A percentile compares a stretch with the other conserved stretches of the same genome.
Conservation (phyloP, 805 yeast genomes). For the Limtongozyma cylindracea region DNA sequence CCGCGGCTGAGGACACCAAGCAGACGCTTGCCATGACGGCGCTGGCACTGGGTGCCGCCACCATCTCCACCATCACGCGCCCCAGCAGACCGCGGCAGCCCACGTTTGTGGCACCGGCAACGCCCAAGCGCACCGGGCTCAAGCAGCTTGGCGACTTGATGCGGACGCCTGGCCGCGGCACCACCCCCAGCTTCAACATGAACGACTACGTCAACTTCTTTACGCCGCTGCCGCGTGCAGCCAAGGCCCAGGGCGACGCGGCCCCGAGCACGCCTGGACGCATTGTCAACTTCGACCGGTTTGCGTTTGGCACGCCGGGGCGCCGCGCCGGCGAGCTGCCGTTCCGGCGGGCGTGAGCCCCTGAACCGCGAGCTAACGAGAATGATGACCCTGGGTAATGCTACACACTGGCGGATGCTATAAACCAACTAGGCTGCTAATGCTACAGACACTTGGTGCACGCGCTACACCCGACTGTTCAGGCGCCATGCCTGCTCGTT, state of each 20-base stretch:
- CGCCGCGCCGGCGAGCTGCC: too few species aligned
- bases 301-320: constrained; percentile 3
- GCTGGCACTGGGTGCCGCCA: constrained; percentile 1
- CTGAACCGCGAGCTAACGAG: too few species aligned
- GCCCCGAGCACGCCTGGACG: constrained; percentile 5
- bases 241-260: too few species aligned
- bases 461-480: too few species aligned
- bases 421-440: too few species aligned
- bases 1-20: too few species aligned
- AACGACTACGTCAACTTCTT: constrained; percentile 61
- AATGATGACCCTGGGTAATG: too few species aligned
- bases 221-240: constrained; percentile 50
- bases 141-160: constrained; percentile 12
- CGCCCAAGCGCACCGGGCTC: constrained; percentile 15
- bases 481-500: too few species aligned
- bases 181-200: constrained; percentile 57
- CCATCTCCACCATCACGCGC: constrained; percentile 11
- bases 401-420: too few species aligned
- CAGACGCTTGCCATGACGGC: background rate
- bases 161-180: constrained; percentile 16
- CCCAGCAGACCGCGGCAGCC: constrained; percentile 19
- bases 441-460: too few species aligned
- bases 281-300: constrained; percentile 16
- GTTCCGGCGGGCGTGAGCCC: too few species aligned
- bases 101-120: constrained; percentile 4